Conservation (phyloP, 2,329 filamentous ascomycete genomes). For the Davidsoniella virescens region DNA sequence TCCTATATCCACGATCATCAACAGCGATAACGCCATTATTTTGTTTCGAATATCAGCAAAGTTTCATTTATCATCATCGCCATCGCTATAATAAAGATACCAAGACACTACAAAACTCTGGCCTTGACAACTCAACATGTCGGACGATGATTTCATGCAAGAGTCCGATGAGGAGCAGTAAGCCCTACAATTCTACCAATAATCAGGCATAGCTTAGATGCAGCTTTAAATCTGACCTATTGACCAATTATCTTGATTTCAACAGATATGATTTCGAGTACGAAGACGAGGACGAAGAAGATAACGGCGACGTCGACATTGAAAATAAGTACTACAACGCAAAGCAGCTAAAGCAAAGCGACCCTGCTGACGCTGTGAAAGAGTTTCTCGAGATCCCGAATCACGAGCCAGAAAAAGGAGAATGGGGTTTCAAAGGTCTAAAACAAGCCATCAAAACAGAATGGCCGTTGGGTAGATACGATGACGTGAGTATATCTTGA, state of each 20-base stretch:
- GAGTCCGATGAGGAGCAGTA: constrained; percentile 32
- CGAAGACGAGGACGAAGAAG: constrained; percentile 79
- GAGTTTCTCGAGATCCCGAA: constrained; percentile 83
- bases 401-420: constrained; percentile 78
- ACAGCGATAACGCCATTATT: too few relatives aligned
- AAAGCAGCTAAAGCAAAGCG: constrained; percentile 82
- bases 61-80: not conserved
- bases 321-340: constrained; percentile 99
- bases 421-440: constrained; percentile 96
- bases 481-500: constrained; percentile 39
- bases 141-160: constrained; percentile 35
- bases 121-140: constrained; percentile 24
- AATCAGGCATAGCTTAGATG: too few relatives aligned
- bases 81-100: not conserved
- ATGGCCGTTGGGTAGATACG: constrained; percentile 79
- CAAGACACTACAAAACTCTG: not conserved
- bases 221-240: too few relatives aligned
- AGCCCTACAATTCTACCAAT: constrained; percentile 10
- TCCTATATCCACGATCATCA: too few relatives aligned
- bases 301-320: constrained; percentile 79
- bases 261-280: constrained; percentile 85
- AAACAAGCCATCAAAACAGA: constrained; percentile 98
- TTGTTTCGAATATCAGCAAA: too few relatives aligned
- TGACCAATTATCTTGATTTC: too few relatives aligned
- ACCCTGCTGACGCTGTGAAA: constrained; percentile 73